phyloP scores from a whole-genome alignment of 805 yeast genomes.

The Sugiyamaella americana region DNA sequence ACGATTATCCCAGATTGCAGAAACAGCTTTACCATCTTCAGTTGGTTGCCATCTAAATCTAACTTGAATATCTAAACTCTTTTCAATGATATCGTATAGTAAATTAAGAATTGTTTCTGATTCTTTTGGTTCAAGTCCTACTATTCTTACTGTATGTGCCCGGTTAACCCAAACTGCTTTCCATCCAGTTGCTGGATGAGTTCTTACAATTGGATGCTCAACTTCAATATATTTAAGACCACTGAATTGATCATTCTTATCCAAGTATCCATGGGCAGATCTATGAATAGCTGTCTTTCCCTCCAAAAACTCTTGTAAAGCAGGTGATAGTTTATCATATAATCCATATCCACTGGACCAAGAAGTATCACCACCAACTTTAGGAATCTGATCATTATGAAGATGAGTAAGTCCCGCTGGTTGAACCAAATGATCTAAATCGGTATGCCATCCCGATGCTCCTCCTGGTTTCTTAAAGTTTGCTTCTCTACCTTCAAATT shows the following conservation, averaged over 20 bases:
- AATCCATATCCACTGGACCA: constrained; percentile 51
- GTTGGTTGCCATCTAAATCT: constrained; percentile 43
- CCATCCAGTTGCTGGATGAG: constrained; percentile 62
- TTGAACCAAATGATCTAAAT: constrained; percentile 49
- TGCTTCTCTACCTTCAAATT: constrained; percentile 23
- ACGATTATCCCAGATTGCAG: constrained; percentile 59
- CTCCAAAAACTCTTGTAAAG: constrained; percentile 41
- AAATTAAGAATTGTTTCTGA: constrained; percentile 43
- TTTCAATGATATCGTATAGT: constrained; percentile 42
- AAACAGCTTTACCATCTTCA: constrained; percentile 38
- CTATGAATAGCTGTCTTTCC: constrained; percentile 39
- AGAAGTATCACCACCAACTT: constrained; percentile 49
- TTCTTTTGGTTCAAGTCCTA: constrained; percentile 48
- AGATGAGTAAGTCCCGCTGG: constrained; percentile 54
- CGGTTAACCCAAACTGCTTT: constrained; percentile 52
- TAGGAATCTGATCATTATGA: constrained; percentile 46
- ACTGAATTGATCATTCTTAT: constrained; percentile 40
- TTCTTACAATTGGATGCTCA: constrained; percentile 53
- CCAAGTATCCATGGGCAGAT: constrained; percentile 40
- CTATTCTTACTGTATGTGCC: constrained; percentile 44
- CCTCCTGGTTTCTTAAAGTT: constrained; percentile 23
- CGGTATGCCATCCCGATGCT: constrained; percentile 44
- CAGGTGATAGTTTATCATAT: constrained; percentile 47
- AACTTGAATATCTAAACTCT: constrained; percentile 47
- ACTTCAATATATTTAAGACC: constrained; percentile 36